These are phyloP conservation scores for Rhodotorula taiwanensis DNA, from an alignment of 768 basidiomycete species.

Conservation along the genomic window DNA sequence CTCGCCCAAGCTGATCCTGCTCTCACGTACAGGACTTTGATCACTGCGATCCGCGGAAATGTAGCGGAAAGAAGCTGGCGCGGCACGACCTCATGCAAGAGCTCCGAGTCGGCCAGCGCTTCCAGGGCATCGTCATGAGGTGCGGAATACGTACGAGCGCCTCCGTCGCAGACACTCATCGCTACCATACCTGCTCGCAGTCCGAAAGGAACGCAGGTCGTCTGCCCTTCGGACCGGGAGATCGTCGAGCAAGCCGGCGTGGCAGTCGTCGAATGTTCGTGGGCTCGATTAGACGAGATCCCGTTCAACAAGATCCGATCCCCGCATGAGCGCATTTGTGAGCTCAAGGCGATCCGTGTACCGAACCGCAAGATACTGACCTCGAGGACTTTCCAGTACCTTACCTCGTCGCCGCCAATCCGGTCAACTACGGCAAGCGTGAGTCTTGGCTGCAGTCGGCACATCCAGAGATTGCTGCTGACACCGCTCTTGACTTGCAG, in stretches of 20 bases:
- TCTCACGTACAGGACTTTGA: slow-evolving; percentile 75
- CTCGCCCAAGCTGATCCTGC: no score
- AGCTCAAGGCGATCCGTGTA: no score
- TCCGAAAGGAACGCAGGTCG: slow-evolving; percentile 69
- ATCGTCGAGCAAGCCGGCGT: slow-evolving; percentile 67
- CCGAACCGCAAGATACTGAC: no score
- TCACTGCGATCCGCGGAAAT: slow-evolving; percentile 87
- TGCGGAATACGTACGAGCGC: slow-evolving; percentile 47
- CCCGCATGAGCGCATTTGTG: slow-evolving; percentile 82
- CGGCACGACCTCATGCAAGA: slow-evolving; percentile 76
- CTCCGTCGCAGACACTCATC: neutral
- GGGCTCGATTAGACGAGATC: slow-evolving; percentile 90
- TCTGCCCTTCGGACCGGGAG: slow-evolving; percentile 77
- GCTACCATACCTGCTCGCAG: slow-evolving; percentile 47
- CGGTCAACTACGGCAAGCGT: slow-evolving; percentile 92
- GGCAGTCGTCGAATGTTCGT: slow-evolving; percentile 98
- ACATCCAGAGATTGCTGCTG: neutral
- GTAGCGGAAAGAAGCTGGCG: slow-evolving; percentile 82
- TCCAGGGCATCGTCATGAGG: slow-evolving; percentile 90
- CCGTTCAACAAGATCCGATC: slow-evolving; percentile 90
- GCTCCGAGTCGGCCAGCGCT: slow-evolving; percentile 73
- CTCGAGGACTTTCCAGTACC: slow-evolving; percentile 67
- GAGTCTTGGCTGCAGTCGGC: neutral
- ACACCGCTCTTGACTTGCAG: slow-evolving; percentile 1
- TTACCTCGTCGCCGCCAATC: slow-evolving; percentile 89